Evolutionary conservation across 345 rosid species (phyloP).

Genomic region (Pelargonium nanum): DNA sequence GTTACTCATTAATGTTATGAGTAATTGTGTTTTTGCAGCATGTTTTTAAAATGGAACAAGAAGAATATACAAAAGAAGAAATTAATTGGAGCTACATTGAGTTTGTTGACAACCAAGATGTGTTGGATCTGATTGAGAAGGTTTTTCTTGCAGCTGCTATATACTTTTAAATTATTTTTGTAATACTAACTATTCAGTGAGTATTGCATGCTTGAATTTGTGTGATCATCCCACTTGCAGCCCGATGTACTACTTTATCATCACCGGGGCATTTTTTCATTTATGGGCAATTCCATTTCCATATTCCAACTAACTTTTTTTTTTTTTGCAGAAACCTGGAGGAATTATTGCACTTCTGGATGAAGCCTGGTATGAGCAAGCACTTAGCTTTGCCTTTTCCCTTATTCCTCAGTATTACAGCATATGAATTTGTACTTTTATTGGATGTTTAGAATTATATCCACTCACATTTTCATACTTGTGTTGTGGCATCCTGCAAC

Average conservation of each 20-base stretch:
- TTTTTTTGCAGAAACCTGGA: conserved; percentile 84
- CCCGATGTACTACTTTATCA: no score
- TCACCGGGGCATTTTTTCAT: no score
- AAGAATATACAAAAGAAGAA: conserved; percentile 96
- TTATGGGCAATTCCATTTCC: not conserved
- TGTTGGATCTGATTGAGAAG: conserved; percentile 95
- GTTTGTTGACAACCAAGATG: conserved; percentile 99
- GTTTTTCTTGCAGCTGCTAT: conserved; percentile 18
- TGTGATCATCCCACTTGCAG: conserved; percentile 4
- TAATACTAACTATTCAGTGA: not conserved
- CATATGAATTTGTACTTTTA: not conserved
- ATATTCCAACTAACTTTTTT: conserved; percentile 2
- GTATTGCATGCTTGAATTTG: conserved; percentile 3
- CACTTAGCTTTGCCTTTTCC: conserved; percentile 14
- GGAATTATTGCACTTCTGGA: conserved; percentile 96
- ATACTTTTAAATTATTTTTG: not conserved
- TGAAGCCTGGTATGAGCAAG: conserved; percentile 82
- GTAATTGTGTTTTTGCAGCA: conserved; percentile 46
- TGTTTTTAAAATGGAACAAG: conserved; percentile 99
- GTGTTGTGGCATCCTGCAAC: no score
- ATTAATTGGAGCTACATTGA: conserved; percentile 99
- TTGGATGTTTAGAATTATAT: not conserved
- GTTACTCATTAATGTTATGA: conserved; percentile 9
- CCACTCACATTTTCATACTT: conserved; percentile 6
- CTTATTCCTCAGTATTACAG: conserved; percentile 6